These are phyloP conservation scores for Naganishia onofrii DNA, from an alignment of 768 basidiomycete genomes.

Conservation along the genomic window DNA sequence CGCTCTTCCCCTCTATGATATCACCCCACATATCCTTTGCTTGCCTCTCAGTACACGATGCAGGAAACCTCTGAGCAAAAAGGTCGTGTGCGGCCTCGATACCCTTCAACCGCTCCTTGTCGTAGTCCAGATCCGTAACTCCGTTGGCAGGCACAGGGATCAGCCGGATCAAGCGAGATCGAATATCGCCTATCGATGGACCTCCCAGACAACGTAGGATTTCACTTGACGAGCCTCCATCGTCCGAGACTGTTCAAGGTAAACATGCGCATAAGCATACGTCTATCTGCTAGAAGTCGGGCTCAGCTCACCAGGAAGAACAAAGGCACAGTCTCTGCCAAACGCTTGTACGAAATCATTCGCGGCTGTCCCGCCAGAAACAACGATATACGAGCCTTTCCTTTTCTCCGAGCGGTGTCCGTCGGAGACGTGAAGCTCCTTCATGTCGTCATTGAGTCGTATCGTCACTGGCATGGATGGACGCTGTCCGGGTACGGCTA, in stretches of 20 bases:
- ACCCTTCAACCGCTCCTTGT: conserved; percentile 53
- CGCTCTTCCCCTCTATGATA: conserved; percentile 81
- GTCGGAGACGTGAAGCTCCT: conserved; percentile 49
- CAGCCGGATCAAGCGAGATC: conserved; percentile 77
- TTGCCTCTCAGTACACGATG: conserved; percentile 65
- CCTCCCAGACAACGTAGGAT: conserved; percentile 78
- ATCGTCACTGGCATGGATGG: conserved; percentile 7
- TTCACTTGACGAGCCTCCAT: conserved; percentile 92
- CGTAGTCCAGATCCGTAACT: conserved; percentile 56
- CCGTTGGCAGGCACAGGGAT: conserved; percentile 56
- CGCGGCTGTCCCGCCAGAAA: conserved; percentile 92
- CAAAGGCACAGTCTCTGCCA: conserved; percentile 66
- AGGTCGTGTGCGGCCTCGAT: conserved; percentile 65
- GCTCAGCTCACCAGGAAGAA: conserved; percentile 63
- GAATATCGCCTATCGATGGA: conserved; percentile 51
- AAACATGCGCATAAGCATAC: neutral
- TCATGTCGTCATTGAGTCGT: conserved; percentile 15
- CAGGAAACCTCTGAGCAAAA: conserved; percentile 74
- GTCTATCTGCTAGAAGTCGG: neutral
- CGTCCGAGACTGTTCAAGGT: conserved; percentile 65
- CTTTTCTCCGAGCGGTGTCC: neutral
- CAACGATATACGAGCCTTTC: conserved; percentile 59
- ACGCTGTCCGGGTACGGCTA: too few relatives aligned
- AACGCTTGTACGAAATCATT: conserved; percentile 88
- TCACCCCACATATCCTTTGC: conserved; percentile 88